Percentiles rank a stretch among this genome's conserved stretches.
Evolutionary conservation across 192 early-diverging fungal genomes (phyloP).

Genomic region (Podila horticola): DNA sequence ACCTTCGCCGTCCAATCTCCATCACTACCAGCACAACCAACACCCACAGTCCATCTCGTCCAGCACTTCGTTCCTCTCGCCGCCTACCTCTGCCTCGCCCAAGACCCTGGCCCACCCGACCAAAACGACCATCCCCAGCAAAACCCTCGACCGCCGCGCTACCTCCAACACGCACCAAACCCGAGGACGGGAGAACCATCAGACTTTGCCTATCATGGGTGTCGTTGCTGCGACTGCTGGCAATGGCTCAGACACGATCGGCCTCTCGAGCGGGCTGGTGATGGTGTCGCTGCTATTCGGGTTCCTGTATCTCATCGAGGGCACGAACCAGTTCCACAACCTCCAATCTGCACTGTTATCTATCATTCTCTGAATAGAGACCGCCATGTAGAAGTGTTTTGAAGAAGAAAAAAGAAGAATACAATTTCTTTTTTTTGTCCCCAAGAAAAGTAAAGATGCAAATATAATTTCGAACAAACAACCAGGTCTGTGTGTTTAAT

Average conservation of each 20-base stretch:
- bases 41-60: neutral
- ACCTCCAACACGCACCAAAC: neutral
- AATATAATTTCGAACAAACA: too few relatives aligned
- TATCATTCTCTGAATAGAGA: slow-evolving; percentile 23
- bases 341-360: slow-evolving; percentile 30
- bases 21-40: neutral
- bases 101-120: neutral
- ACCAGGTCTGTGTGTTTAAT: too few relatives aligned
- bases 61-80: neutral
- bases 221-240: neutral
- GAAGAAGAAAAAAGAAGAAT: neutral
- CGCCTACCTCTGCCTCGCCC: slow-evolving; percentile 13
- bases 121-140: neutral
- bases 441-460: neutral
- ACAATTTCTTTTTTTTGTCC: neutral
- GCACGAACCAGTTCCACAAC: slow-evolving; percentile 23
- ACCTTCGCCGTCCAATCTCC: neutral
- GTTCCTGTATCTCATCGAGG: slow-evolving; percentile 24
- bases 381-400: neutral
- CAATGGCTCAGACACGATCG: slow-evolving; percentile 20
- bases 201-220: neutral
- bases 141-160: neutral
- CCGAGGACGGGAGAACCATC: neutral
- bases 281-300: slow-evolving; percentile 38
- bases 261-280: slow-evolving; percentile 24